Conservation (phyloP, 768 basidiomycete genomes). For the Auricularia auricula-judae region DNA sequence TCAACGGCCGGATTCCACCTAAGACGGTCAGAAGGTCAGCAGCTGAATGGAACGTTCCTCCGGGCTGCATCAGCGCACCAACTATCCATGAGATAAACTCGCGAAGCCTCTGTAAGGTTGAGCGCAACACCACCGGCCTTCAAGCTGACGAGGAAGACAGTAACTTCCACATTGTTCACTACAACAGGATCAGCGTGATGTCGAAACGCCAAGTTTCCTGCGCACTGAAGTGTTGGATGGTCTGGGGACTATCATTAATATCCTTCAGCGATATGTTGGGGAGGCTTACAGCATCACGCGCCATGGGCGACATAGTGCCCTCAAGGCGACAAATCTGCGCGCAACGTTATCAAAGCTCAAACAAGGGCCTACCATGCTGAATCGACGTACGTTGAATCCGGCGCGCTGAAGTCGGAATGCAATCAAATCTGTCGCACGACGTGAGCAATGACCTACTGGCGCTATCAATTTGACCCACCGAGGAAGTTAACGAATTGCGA, state of each 20-base stretch:
- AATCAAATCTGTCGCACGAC: conserved; percentile 55
- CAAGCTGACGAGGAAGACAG: conserved; percentile 92
- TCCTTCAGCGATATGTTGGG: background rate
- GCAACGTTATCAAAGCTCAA: conserved; percentile 4
- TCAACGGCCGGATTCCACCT: conserved; percentile 88
- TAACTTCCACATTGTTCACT: conserved; percentile 91
- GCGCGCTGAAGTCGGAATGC: conserved; percentile 85
- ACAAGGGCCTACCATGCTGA: background rate
- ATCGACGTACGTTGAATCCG: conserved; percentile 65
- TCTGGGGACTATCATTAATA: conserved; percentile 17
- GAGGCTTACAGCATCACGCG: conserved; percentile 53
- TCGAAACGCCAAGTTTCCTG: conserved; percentile 2
- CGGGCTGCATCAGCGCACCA: conserved; percentile 31
- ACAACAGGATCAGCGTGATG: conserved; percentile 2
- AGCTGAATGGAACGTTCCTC: background rate
- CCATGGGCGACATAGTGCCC: conserved; percentile 95
- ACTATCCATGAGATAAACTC: conserved; percentile 93
- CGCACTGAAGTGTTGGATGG: conserved; percentile 88
- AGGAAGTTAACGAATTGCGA: conserved; percentile 91
- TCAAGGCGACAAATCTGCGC: conserved; percentile 81
- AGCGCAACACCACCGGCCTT: conserved; percentile 94
- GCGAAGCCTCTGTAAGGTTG: conserved; percentile 82
- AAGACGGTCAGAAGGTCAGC: background rate
- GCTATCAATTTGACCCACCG: background rate
- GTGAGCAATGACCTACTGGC: background rate